Evolutionary conservation across 1,139 yeast species (phyloP), one percentile per base, ranked within the genome.

Genomic region (Magnusiomyces ingens): DNA sequence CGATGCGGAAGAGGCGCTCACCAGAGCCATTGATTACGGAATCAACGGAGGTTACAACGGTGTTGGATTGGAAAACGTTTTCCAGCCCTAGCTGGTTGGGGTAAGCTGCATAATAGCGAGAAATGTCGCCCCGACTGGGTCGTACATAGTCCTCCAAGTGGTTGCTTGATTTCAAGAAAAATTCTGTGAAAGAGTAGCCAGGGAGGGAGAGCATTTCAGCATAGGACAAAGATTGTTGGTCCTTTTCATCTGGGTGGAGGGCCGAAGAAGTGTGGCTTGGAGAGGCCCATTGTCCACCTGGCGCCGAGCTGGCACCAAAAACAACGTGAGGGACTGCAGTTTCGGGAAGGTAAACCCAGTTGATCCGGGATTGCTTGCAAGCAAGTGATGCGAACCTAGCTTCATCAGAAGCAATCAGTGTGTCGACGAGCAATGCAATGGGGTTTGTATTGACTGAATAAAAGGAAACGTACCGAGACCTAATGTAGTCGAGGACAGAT

Each of bases 241-340:
- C 54, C 1, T 60, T 58, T n/a, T 55, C 56, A 43, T 61, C 63
- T 1, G 57, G 52, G 6, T 55, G 47, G 5, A 44, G 26, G 2
- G 37, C 26, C 4, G 32, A 17, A 4, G 42, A 36, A 19, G 4
- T 26, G 8, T 26, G 4, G 32, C 8, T 8, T 26, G 42, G 35
- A 2, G 61, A 56, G 3, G 67, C 61, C 73, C 73, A 70, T 52
- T 70, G 73, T 1, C 73, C 73, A 12, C 73, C 73, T 0, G 70
- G 60, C 1, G 41, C 43, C 12, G 59, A 54, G n/a, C 63, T 56
- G 6, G 62, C 59, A 15, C 70, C 67, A 12, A 67, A 51, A 4
- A 69, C 65, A n/a, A 60, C 36, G 52, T 67, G 70, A 1, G 51
- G 50, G 3, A 53, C 49, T 1, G 55, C 55, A 8, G 38, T 29